Conservation (phyloP, 1,139 yeast species). For the Ogataea hybrid region DNA sequence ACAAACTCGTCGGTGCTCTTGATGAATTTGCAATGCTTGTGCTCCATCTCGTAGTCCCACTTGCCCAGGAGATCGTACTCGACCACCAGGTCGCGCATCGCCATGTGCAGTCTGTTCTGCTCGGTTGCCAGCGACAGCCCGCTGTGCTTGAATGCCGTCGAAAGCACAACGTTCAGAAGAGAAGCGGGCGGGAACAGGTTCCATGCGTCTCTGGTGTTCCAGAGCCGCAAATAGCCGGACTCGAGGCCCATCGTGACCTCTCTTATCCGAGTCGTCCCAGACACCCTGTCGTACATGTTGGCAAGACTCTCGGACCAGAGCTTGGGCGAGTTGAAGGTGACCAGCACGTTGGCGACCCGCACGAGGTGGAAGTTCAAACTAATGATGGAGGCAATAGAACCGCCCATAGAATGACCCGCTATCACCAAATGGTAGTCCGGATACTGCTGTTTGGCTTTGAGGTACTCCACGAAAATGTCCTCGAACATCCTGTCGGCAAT, state of each 20-base stretch:
- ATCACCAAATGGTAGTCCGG: slow-evolving; percentile 52
- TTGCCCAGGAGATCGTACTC: slow-evolving; percentile 20
- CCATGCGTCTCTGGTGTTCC: slow-evolving; percentile 24
- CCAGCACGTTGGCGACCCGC: slow-evolving; percentile 53
- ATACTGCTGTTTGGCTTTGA: slow-evolving; percentile 31
- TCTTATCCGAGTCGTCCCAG: slow-evolving; percentile 12
- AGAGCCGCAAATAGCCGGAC: slow-evolving; percentile 19
- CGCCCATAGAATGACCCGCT: slow-evolving; percentile 75
- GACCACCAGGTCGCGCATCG: slow-evolving; percentile 13
- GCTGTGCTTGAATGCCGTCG: slow-evolving; percentile 17
- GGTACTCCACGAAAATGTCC: slow-evolving; percentile 16
- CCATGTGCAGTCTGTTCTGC: slow-evolving; percentile 10
- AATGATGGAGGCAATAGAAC: slow-evolving; percentile 59
- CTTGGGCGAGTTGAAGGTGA: slow-evolving; percentile 62
- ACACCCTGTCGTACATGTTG: slow-evolving; percentile 36
- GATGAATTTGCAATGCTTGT: slow-evolving; percentile 15
- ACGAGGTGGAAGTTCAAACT: slow-evolving; percentile 57
- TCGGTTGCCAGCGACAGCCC: slow-evolving; percentile 21
- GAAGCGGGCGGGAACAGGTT: slow-evolving; percentile 20
- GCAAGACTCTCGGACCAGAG: slow-evolving; percentile 44
- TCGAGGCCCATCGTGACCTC: slow-evolving; percentile 9
- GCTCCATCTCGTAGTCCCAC: slow-evolving; percentile 20
- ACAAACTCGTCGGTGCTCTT: slow-evolving; percentile 15
- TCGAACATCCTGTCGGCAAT: slow-evolving; percentile 19
- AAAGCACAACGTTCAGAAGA: slow-evolving; percentile 9